Percentiles rank a stretch among this genome's conserved stretches.
Conservation (phyloP, 1,284 basidiomycete genomes). For the Rhodotorula sp. region DNA sequence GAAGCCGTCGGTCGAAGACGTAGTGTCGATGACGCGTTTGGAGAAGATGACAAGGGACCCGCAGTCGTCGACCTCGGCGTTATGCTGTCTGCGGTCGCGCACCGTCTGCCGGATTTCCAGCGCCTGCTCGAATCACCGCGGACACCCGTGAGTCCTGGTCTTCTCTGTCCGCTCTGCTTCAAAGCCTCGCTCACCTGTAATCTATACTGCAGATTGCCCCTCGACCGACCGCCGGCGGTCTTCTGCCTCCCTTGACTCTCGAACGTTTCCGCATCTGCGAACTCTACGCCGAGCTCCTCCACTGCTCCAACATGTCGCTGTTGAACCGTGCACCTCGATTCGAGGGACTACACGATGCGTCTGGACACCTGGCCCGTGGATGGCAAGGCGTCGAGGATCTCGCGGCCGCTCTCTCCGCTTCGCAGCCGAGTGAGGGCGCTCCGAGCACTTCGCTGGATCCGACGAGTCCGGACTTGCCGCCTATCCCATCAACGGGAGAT, state of each 20-base stretch:
- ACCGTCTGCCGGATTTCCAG: slow-evolving; percentile 69
- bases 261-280: slow-evolving; percentile 98
- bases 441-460: slow-evolving; percentile 1
- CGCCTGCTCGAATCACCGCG: slow-evolving; percentile 69
- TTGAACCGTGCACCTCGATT: slow-evolving; percentile 65
- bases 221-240: slow-evolving; percentile 53
- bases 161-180: slow-evolving; percentile 13
- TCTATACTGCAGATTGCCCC: slow-evolving; percentile 20
- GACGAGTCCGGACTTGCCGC: slow-evolving; percentile 7
- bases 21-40: slow-evolving; percentile 57
- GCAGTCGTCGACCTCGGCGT: slow-evolving; percentile 87
- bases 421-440: slow-evolving; percentile 9
- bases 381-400: slow-evolving; percentile 35
- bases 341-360: slow-evolving; percentile 20
- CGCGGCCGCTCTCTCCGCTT: slow-evolving; percentile 29
- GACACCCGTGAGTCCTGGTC: slow-evolving; percentile 60
- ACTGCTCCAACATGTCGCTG: slow-evolving; percentile 97
- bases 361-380: slow-evolving; percentile 28
- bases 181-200: neutral
- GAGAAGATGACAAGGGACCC: slow-evolving; percentile 59
- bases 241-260: slow-evolving; percentile 77
- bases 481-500: neutral
- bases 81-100: slow-evolving; percentile 73
- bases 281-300: slow-evolving; percentile 91
- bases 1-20: slow-evolving; percentile 55